Conservation (phyloP, 768 basidiomycete genomes). For the Mrakia gelida region DNA sequence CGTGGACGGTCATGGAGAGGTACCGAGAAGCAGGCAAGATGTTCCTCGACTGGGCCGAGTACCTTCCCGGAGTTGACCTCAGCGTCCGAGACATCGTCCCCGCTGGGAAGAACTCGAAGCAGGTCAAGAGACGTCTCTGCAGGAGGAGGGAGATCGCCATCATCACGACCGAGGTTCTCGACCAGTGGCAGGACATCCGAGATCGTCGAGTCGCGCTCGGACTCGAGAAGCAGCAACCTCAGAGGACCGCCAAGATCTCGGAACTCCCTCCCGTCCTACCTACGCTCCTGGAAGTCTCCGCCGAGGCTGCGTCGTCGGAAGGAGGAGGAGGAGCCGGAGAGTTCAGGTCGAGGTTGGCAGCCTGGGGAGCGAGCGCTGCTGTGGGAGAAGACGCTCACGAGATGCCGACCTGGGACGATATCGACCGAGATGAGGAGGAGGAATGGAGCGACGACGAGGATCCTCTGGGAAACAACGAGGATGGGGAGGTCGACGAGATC, state of each 20-base stretch:
- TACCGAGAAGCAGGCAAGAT: slow-evolving; percentile 25
- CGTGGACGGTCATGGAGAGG: slow-evolving; percentile 31
- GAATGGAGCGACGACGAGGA: slow-evolving; percentile 1
- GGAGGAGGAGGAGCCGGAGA: background rate
- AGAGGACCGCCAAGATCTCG: background rate
- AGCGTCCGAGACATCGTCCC: background rate
- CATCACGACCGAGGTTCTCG: slow-evolving; percentile 20
- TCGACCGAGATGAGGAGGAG: slow-evolving; percentile 2
- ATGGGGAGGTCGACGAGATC: slow-evolving; percentile 7
- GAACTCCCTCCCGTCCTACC: background rate
- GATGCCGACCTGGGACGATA: slow-evolving; percentile 23
- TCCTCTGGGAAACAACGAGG: background rate
- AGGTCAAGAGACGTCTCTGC: background rate
- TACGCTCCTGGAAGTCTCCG: background rate
- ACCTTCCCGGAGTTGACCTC: slow-evolving; percentile 26
- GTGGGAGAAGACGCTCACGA: slow-evolving; percentile 1
- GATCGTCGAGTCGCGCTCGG: slow-evolving; percentile 18
- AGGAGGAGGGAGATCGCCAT: slow-evolving; percentile 25
- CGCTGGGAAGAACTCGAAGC: slow-evolving; percentile 5
- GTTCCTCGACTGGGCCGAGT: slow-evolving; percentile 29
- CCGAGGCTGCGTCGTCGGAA: background rate
- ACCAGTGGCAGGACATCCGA: slow-evolving; percentile 9
- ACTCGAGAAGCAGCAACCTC: background rate
- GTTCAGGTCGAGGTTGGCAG: background rate
- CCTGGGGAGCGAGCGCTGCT: slow-evolving; percentile 8